Evolutionary conservation across 805 yeast genomes (phyloP).

Genomic region (Saturnispora serradocipensis): DNA sequence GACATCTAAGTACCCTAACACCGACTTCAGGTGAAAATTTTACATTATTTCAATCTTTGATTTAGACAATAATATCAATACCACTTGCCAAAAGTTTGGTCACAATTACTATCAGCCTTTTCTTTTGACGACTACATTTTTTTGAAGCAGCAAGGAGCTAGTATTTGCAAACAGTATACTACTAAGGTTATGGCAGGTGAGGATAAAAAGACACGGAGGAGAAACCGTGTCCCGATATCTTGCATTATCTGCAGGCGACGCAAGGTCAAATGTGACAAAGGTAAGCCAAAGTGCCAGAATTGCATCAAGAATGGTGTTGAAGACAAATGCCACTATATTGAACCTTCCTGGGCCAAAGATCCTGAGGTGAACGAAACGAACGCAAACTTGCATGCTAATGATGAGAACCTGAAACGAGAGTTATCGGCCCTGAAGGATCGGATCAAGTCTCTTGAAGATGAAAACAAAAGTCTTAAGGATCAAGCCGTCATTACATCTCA

Average conservation of each 20-base stretch:
- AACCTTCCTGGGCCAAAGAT: constrained; percentile 52
- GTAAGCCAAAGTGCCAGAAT: constrained; percentile 47
- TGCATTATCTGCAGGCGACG: constrained; percentile 32
- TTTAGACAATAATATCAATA: constrained; percentile 8
- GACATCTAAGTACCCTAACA: not conserved
- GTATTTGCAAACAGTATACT: not conserved
- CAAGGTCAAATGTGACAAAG: constrained; percentile 34
- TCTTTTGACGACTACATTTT: not conserved
- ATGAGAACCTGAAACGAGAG: constrained; percentile 2
- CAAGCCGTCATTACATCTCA: not conserved
- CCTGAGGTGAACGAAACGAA: constrained; percentile 25
- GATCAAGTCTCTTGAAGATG: constrained; percentile 15
- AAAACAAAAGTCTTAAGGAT: constrained; percentile 24
- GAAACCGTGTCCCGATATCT: constrained; percentile 33
- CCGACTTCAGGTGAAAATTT: not conserved
- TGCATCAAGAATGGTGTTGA: constrained; percentile 51
- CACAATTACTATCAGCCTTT: not conserved
- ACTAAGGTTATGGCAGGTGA: not conserved
- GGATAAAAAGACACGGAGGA: constrained; percentile 24
- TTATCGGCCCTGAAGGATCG: constrained; percentile 11
- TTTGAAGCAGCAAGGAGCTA: not conserved
- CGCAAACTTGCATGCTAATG: constrained; percentile 14
- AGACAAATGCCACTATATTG: constrained; percentile 48
- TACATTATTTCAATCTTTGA: not conserved
- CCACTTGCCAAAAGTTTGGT: constrained; percentile 7